Percentiles rank a stretch among this genome's conserved stretches.
phyloP scores from a whole-genome alignment of 176 grass and related monocot genomes.

The Zea mays region DNA sequence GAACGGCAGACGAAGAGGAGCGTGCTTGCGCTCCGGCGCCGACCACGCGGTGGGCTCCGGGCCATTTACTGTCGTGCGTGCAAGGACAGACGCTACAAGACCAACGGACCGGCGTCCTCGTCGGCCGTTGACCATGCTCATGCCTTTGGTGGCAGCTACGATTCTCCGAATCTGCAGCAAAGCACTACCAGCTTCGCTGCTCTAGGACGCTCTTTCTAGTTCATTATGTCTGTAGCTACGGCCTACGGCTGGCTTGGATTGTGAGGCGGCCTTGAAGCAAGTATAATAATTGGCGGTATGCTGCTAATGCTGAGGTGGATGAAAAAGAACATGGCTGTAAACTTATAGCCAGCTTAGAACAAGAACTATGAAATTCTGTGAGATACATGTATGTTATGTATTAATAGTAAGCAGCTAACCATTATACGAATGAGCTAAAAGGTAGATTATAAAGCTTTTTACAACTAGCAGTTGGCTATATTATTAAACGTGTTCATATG shows the following conservation, averaged over 20 bases:
- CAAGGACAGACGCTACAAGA: conserved; percentile 39
- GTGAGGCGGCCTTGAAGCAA: no score
- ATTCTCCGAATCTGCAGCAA: conserved; percentile 8
- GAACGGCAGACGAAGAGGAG: conserved; percentile 25
- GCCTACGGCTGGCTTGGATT: neutral
- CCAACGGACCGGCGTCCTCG: conserved; percentile 48
- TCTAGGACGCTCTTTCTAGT: neutral
- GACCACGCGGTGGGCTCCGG: conserved; percentile 35
- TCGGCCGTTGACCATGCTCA: conserved; percentile 47
- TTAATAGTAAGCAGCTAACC: no score
- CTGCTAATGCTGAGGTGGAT: no score
- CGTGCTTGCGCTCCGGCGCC: conserved; percentile 20
- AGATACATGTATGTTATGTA: no score
- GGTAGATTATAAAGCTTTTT: no score
- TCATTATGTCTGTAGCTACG: neutral
- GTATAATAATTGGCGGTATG: no score
- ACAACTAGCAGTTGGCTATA: no score
- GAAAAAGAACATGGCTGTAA: no score
- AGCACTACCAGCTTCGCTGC: conserved; percentile 20
- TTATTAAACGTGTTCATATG: no score
- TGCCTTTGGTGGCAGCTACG: conserved; percentile 24
- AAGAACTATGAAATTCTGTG: no score
- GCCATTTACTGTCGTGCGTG: conserved; percentile 28
- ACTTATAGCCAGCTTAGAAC: no score
- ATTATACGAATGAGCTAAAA: no score